These are phyloP conservation scores for Solanum aculeatissimum DNA, from an alignment of 305 asterid genomes.

Conservation along the genomic window DNA sequence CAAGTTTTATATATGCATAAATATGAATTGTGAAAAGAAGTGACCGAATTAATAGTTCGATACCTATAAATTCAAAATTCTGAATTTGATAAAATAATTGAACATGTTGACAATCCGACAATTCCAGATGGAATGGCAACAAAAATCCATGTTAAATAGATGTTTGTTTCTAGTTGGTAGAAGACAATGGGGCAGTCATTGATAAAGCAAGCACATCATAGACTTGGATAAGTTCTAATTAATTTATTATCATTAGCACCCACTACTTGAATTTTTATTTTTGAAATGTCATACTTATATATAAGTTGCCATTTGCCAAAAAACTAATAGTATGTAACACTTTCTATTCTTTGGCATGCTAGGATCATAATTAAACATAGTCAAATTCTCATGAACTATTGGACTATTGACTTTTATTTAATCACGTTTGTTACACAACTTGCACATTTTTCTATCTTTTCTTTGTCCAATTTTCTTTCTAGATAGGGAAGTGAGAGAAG, in stretches of 20 bases:
- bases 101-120: background rate
- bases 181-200: background rate
- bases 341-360: background rate
- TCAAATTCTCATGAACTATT: background rate
- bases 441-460: background rate
- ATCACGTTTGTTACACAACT: background rate
- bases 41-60: background rate
- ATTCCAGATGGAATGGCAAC: background rate
- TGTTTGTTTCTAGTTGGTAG: conserved; percentile 4
- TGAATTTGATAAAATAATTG: background rate
- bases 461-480: background rate
- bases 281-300: background rate
- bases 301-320: background rate
- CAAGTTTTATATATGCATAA: background rate
- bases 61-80: background rate
- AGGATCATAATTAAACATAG: background rate
- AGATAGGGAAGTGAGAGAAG: background rate
- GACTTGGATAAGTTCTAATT: background rate
- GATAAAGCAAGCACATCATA: background rate
- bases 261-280: background rate
- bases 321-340: background rate
- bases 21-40: background rate
- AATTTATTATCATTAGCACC: background rate
- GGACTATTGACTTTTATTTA: background rate
- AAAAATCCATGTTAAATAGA: conserved; percentile 1